Evolutionary conservation across 2,329 filamentous ascomycete genomes (phyloP), one percentile per base, ranked within the genome.

Genomic region (Trichoderma lentiforme): DNA sequence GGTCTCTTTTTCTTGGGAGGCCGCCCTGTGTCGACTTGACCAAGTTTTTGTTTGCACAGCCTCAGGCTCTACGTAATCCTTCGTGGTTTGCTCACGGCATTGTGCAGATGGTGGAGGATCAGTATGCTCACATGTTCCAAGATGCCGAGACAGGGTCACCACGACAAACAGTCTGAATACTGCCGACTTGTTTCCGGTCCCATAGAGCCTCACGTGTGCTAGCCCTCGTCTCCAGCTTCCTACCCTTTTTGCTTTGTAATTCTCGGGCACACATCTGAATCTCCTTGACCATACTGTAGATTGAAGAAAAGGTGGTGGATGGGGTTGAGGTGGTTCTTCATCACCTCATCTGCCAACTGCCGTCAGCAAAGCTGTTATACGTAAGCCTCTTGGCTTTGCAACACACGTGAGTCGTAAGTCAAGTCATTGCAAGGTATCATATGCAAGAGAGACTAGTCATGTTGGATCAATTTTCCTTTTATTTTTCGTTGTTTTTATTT

Each of bases 1-100:
- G 51, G 30, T 6, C 43, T 21, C n/a, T 21, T 51, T 32, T 36
- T n/a, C 21, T 14, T 43, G n/a, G 34, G 36, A 32, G 36, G 66
- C 63, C 43, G 43, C 56, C 64, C 30, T 67, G 64, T 43, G 32
- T 51, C 43, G 26, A 8, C 21, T 47, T 14, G 11, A 57, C 24
- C 18, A 69, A 34, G n/a, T 66, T 32, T 43, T n/a, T 51, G 63
- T 32, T 34, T 67, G 70, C 74, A 75, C 74, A 75, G 74, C 74
- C 74, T 74, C 74, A 56, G 21, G 24, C 53, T 61, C 69, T 43
- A 56, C 69, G 68, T 61, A 62, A 73, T 71, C 39, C 8, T 21
- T 12, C 21, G 28, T 18, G 18, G 67, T 36, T 60, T 60, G 57
- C 57, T 60, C 57, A 12, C 18, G 30, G 18, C 32, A 34, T 34